Percentiles rank a stretch among this genome's conserved stretches.
Conservation (phyloP, 768 basidiomycete genomes). For the Mycena belliarum region DNA sequence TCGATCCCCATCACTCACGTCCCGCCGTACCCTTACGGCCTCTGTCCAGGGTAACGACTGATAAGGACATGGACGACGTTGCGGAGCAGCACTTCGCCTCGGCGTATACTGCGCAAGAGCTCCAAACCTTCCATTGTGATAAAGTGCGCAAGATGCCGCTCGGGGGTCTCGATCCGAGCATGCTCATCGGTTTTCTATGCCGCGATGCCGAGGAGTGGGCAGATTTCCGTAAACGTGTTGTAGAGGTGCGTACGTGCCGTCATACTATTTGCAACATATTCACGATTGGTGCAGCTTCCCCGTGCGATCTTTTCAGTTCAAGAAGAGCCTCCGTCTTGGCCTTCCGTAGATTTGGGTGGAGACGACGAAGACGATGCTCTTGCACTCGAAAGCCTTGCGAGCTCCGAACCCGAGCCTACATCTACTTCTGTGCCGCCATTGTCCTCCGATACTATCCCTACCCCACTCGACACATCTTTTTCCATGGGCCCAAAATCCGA, state of each 20-base stretch:
- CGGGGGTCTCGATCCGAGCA: conserved; percentile 89
- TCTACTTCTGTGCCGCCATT: background rate
- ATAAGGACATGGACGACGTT: conserved; percentile 33
- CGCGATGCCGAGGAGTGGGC: conserved; percentile 83
- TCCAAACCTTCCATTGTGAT: conserved; percentile 96
- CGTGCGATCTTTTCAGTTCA: conserved; percentile 84
- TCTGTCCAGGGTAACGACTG: background rate
- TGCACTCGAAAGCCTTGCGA: conserved; percentile 19
- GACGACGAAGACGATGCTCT: conserved; percentile 21
- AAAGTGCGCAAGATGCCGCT: conserved; percentile 93
- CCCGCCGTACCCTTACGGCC: conserved; percentile 72
- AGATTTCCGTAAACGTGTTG: conserved; percentile 73
- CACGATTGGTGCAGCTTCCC: conserved; percentile 41
- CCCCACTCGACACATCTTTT: conserved; percentile 1
- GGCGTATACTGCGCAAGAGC: conserved; percentile 71
- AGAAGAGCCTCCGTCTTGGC: conserved; percentile 86
- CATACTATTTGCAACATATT: background rate
- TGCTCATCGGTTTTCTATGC: conserved; percentile 93
- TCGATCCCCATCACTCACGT: conserved; percentile 79
- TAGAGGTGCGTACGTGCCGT: conserved; percentile 54
- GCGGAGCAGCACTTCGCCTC: conserved; percentile 65
- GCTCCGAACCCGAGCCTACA: conserved; percentile 11
- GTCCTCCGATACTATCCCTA: background rate
- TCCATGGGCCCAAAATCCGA: background rate
- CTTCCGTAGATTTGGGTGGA: conserved; percentile 38